Conservation (phyloP, 2,329 filamentous ascomycete genomes). For the Fusarium praegraminearum region DNA sequence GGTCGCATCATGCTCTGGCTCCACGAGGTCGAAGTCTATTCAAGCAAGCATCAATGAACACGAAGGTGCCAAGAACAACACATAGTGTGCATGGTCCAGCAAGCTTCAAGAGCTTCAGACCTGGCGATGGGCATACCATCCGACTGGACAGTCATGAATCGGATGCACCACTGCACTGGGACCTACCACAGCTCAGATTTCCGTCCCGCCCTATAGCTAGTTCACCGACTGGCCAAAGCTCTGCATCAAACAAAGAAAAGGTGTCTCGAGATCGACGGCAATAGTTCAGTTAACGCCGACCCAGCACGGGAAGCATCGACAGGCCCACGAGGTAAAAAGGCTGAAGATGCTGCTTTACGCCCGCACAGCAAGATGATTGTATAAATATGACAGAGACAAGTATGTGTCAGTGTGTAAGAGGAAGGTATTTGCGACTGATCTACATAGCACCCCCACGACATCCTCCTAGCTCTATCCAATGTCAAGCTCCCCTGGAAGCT, state of each 20-base stretch:
- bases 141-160: constrained; percentile 11
- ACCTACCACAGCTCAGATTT: not conserved
- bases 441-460: constrained; percentile 14
- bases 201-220: not conserved
- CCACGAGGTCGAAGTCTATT: constrained; percentile 2
- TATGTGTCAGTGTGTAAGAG: constrained; percentile 12
- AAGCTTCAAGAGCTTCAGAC: not conserved
- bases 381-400: constrained; percentile 8
- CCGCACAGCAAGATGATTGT: constrained; percentile 2
- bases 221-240: constrained; percentile 9
- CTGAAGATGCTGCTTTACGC: constrained; percentile 20
- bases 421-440: constrained; percentile 19
- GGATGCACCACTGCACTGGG: not conserved
- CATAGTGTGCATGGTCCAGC: not conserved
- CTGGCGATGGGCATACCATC: not conserved
- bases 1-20: not conserved
- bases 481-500: constrained; percentile 15
- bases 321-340: constrained; percentile 11
- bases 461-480: constrained; percentile 11
- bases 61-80: not conserved
- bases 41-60: not conserved
- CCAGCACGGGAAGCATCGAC: constrained; percentile 17
- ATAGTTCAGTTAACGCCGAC: not conserved
- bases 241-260: constrained; percentile 8
- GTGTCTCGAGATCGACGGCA: not conserved